These are phyloP conservation scores for Backusella tarrabulga DNA, from an alignment of 192 early-diverging fungal species.

Conservation along the genomic window DNA sequence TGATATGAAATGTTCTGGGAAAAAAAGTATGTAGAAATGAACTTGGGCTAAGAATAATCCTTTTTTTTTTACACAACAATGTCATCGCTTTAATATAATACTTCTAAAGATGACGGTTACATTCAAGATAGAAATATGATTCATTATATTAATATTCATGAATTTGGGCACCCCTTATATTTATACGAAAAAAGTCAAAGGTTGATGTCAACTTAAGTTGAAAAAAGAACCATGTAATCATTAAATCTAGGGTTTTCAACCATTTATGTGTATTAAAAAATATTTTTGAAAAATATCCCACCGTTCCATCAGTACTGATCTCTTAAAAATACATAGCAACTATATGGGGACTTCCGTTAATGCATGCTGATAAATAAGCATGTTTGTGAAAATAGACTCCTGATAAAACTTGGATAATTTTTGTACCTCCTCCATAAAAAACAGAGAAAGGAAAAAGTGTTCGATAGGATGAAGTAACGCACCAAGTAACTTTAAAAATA, in stretches of 20 bases:
- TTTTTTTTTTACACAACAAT: no score
- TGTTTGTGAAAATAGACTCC: neutral
- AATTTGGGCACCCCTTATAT: no score
- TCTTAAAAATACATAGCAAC: neutral
- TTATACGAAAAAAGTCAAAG: neutral
- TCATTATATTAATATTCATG: no score
- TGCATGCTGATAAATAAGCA: neutral
- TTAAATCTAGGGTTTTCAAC: neutral
- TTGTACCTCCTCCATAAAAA: neutral
- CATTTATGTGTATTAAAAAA: no score
- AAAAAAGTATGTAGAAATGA: no score
- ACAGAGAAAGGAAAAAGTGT: neutral
- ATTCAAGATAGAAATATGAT: no score
- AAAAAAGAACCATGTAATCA: no score
- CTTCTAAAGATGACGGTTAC: no score
- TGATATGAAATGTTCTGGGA: no score
- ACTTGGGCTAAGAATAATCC: no score
- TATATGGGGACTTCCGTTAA: neutral
- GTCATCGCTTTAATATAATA: no score
- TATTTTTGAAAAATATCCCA: neutral
- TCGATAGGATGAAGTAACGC: neutral
- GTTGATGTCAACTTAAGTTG: neutral
- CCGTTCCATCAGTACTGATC: neutral
- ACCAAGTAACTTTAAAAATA: neutral
- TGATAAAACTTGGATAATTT: neutral